A percentile compares a stretch with the other conserved stretches of the same genome.
These are phyloP conservation scores for Coriolopsis trogii DNA, from an alignment of 1,284 basidiomycete species.

Conservation along the genomic window DNA sequence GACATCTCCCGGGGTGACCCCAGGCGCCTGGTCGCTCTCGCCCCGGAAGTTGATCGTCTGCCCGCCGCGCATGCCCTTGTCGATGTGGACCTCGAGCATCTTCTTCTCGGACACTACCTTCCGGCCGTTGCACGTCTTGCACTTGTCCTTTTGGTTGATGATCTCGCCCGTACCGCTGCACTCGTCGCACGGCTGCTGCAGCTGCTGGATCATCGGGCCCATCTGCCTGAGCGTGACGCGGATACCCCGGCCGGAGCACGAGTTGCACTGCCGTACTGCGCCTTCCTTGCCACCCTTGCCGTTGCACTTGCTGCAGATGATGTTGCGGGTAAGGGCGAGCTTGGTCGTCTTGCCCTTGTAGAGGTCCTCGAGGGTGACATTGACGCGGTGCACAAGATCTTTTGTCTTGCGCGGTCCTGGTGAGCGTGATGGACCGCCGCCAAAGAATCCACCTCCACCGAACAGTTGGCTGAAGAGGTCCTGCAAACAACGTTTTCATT, in stretches of 20 bases:
- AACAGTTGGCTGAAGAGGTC: constrained; percentile 99
- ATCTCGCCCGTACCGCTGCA: constrained; percentile 92
- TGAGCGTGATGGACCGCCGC: constrained; percentile 54
- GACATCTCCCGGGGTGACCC: constrained; percentile 91
- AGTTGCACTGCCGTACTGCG: constrained; percentile 80
- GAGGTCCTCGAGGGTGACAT: constrained; percentile 95
- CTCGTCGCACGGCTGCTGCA: constrained; percentile 94
- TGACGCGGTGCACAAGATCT: constrained; percentile 96
- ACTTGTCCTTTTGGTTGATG: constrained; percentile 94
- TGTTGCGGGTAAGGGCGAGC: constrained; percentile 94
- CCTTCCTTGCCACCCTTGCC: constrained; percentile 99
- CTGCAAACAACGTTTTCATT: constrained; percentile 39
- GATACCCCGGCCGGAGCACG: constrained; percentile 91
- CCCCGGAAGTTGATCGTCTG: constrained; percentile 95
- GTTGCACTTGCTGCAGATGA: constrained; percentile 92
- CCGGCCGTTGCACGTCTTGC: constrained; percentile 94
- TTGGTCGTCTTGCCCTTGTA: constrained; percentile 99
- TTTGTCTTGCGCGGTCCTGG: constrained; percentile 96
- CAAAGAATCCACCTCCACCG: constrained; percentile 67
- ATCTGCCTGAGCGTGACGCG: constrained; percentile 93
- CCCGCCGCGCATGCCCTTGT: constrained; percentile 99
- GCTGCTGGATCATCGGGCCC: constrained; percentile 99
- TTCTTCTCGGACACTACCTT: constrained; percentile 96
- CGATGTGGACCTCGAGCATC: constrained; percentile 98
- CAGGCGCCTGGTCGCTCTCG: constrained; percentile 96